Conservation (phyloP, 2,329 filamentous ascomycete genomes). For the Aspergillus viridinutans region DNA sequence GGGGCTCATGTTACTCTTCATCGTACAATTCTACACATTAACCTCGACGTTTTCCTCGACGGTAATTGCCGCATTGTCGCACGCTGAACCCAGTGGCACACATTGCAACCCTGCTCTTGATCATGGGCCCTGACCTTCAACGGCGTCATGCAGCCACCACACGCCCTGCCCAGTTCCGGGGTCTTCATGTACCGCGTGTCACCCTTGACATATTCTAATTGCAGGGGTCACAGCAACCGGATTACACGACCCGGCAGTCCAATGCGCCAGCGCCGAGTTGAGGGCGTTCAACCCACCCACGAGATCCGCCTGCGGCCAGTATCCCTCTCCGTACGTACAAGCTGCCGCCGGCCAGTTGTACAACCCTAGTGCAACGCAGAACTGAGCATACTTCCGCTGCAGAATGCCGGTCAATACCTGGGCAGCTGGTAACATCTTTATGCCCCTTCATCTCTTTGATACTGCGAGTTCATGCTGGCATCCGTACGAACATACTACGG, state of each 20-base stretch:
- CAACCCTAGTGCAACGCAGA: constrained; percentile 44
- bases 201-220: constrained; percentile 78
- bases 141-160: constrained; percentile 62
- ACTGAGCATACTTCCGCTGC: constrained; percentile 50
- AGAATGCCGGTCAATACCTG: constrained; percentile 40
- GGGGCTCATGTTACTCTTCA: constrained; percentile 72
- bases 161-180: constrained; percentile 68
- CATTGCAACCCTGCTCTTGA: constrained; percentile 70
- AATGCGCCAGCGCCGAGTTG: constrained; percentile 67
- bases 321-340: constrained; percentile 51
- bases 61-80: constrained; percentile 70
- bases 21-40: constrained; percentile 73
- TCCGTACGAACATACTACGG: constrained; percentile 39
- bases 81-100: constrained; percentile 70
- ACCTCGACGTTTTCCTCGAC: constrained; percentile 76
- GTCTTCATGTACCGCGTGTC: constrained; percentile 79
- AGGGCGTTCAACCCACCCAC: constrained; percentile 60
- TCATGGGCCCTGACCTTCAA: constrained; percentile 69
- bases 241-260: constrained; percentile 62
- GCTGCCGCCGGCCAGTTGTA: constrained; percentile 52
- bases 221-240: constrained; percentile 66
- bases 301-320: constrained; percentile 57
- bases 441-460: constrained; percentile 2
- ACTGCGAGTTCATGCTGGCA: constrained; percentile 2
- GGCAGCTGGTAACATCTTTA: constrained; percentile 43